These are phyloP conservation scores for Adansonia grandidieri DNA, from an alignment of 441 rosid species.

Conservation along the genomic window DNA sequence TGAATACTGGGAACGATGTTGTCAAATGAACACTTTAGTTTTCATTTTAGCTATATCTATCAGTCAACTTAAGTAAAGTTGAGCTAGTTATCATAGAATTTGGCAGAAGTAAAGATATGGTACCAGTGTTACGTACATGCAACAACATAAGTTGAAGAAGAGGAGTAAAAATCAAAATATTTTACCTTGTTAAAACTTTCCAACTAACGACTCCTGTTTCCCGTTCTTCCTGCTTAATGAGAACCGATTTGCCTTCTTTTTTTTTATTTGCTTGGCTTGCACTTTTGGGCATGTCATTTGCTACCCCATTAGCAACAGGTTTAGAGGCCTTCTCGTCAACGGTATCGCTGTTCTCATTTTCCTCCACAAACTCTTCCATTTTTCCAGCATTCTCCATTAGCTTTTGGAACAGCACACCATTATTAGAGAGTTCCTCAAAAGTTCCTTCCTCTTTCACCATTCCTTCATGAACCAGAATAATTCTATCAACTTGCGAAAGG, in stretches of 20 bases:
- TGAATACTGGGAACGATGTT: neutral
- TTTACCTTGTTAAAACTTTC: conserved; percentile 81
- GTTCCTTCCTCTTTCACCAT: conserved; percentile 88
- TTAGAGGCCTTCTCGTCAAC: conserved; percentile 45
- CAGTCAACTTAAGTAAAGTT: conserved; percentile 14
- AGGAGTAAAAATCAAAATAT: conserved; percentile 21
- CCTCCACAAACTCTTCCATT: conserved; percentile 85
- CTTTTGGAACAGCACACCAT: conserved; percentile 74
- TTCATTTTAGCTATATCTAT: conserved; percentile 17
- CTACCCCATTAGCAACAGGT: conserved; percentile 59
- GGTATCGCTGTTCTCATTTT: conserved; percentile 51
- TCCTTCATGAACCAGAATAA: conserved; percentile 85
- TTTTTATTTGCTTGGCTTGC: conserved; percentile 49
- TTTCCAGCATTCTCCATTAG: conserved; percentile 99
- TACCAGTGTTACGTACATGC: neutral
- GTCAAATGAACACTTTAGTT: neutral
- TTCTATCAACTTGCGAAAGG: conserved; percentile 90
- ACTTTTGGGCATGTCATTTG: conserved; percentile 43
- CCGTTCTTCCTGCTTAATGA: conserved; percentile 95
- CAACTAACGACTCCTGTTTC: conserved; percentile 95
- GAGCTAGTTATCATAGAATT: conserved; percentile 19
- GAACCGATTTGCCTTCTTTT: conserved; percentile 84
- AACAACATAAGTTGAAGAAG: neutral
- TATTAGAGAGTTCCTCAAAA: conserved; percentile 78
- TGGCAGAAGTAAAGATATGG: conserved; percentile 5